Percentiles rank a stretch among this genome's conserved stretches.
Conservation (phyloP, 148 eudicot species). For the Talinum fruticosum region DNA sequence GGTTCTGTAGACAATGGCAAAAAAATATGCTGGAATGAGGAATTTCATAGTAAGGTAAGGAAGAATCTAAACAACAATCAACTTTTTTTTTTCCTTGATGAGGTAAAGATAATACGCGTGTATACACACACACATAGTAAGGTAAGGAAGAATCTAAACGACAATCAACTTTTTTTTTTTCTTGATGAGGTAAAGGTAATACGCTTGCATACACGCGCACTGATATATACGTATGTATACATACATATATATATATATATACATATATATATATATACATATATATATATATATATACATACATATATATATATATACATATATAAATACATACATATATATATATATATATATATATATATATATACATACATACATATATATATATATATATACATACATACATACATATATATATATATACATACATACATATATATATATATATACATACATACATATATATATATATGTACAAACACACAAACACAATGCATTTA, state of each 20-base stretch:
- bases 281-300: too few species aligned
- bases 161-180: background rate
- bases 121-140: too few species aligned
- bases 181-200: too few species aligned
- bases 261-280: too few species aligned
- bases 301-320: too few species aligned
- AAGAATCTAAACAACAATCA: background rate
- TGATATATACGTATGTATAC: too few species aligned
- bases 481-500: too few species aligned
- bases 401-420: background rate
- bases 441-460: background rate
- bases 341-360: background rate
- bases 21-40: slow-evolving; percentile 98
- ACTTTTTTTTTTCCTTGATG: too few species aligned
- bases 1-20: slow-evolving; percentile 99
- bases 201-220: too few species aligned
- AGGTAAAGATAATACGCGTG: too few species aligned
- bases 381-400: background rate
- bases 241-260: too few species aligned
- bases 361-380: background rate
- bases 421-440: background rate
- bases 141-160: slow-evolving; percentile 6
- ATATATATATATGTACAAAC: background rate
- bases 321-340: background rate
- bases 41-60: slow-evolving; percentile 87